A percentile compares a stretch with the other conserved stretches of the same genome.
These are phyloP conservation scores for Tilletia walkeri DNA, from an alignment of 1,284 basidiomycete species.

Conservation along the genomic window DNA sequence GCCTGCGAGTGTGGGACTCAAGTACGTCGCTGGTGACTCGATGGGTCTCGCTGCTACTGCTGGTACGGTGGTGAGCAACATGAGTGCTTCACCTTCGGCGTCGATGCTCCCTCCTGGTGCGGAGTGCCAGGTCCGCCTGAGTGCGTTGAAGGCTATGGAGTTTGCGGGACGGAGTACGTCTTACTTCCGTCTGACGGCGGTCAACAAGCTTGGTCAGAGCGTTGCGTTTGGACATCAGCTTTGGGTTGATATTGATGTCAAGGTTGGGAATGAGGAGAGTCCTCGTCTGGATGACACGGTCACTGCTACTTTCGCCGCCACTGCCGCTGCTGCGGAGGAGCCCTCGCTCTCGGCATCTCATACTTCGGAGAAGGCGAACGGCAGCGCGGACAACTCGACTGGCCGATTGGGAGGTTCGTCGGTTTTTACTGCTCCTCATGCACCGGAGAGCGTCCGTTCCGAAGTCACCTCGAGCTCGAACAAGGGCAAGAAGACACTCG, in stretches of 20 bases:
- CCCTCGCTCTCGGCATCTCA: background rate
- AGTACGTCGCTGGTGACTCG: slow-evolving; percentile 68
- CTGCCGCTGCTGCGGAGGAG: background rate
- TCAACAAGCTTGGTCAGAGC: slow-evolving; percentile 53
- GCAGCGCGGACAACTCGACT: slow-evolving; percentile 61
- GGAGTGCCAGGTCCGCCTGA: slow-evolving; percentile 67
- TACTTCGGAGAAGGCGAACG: slow-evolving; percentile 23
- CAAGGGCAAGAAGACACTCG: background rate
- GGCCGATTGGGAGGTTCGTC: slow-evolving; percentile 63
- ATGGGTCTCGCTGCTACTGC: slow-evolving; percentile 50
- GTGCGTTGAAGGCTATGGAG: slow-evolving; percentile 75
- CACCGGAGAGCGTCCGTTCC: slow-evolving; percentile 69
- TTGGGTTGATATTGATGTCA: slow-evolving; percentile 61
- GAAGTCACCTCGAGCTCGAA: slow-evolving; percentile 60
- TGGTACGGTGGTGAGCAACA: background rate
- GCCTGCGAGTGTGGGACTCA: slow-evolving; percentile 64
- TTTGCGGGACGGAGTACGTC: slow-evolving; percentile 68
- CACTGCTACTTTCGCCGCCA: background rate
- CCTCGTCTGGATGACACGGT: slow-evolving; percentile 27
- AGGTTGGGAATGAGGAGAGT: background rate
- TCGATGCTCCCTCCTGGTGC: slow-evolving; percentile 63
- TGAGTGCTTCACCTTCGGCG: slow-evolving; percentile 32
- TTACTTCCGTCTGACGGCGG: slow-evolving; percentile 71
- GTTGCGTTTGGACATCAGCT: slow-evolving; percentile 70
- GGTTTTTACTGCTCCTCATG: slow-evolving; percentile 57